Evolutionary conservation across 2,329 filamentous ascomycete species (phyloP), one percentile per base, ranked within the genome.

Genomic region (Cephalotrichum gorgonifer): DNA sequence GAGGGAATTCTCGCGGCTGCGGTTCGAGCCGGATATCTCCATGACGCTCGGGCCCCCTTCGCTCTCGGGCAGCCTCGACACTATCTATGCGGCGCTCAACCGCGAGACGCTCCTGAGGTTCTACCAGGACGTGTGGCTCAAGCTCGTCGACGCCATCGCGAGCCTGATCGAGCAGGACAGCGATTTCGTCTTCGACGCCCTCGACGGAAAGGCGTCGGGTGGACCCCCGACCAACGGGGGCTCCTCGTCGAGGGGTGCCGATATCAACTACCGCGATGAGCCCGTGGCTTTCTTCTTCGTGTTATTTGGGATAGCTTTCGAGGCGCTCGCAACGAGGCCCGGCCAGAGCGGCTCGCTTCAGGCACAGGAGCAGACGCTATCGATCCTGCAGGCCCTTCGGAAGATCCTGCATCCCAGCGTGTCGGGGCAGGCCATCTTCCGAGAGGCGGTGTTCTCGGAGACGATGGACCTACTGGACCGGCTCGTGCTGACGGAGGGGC

Each of bases 211-310:
- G 61, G 77, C 79, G 57, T 68, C 69, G 0, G 70, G 73, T 9
- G 74, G 68, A 22, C 64, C 69, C 4, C 64, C 66, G 9, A 59
- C 65, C 25, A 76, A 74, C 52, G 73, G 71, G 3, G 70, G 76
- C 41, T 69, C 72, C 15, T 87, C 85, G 61, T 77, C 39, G 9
- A 22, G 51, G 6, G 50, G 35, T n/a, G 75, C 83, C 44, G 87
- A 91, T 55, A 97, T 98, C 69, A 97, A 97, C 64, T 98, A 98
- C 63, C 86, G 93, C 44, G 91, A 97, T 60, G 93, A 98, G 62
- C 93, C 93, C 1, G 88, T 97, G 2, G 93, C 93, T 1, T 98
- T 98, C 74, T 98, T 98, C 72, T 98, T 98, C 59, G 91, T 98
- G 14, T 76, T 98, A 0, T 98, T 97, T 58, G 93, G 93, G 11